phyloP scores from a whole-genome alignment of 306 rosid species.

The Dalbergia oliveri region DNA sequence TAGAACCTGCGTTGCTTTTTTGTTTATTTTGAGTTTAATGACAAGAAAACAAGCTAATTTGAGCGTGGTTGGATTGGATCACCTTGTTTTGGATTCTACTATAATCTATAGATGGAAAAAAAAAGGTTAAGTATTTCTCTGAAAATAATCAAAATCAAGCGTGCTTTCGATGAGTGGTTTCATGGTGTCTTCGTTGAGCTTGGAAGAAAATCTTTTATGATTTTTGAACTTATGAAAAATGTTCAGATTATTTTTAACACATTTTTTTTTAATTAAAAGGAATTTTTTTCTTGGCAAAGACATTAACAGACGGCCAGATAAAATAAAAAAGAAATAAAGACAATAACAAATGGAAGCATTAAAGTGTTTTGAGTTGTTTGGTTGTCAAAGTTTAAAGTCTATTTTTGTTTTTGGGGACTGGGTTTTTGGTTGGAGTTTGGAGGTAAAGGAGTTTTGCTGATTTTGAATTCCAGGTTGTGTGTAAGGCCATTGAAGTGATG shows the following conservation, averaged over 20 bases:
- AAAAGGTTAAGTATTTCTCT: not conserved
- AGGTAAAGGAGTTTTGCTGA: not conserved
- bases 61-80: not conserved
- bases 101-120: no score
- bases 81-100: no score
- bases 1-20: no score
- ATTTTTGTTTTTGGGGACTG: not conserved
- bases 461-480: conserved; percentile 65
- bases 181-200: not conserved
- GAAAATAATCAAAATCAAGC: not conserved
- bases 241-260: no score
- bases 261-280: not conserved
- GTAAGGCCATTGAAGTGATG: conserved; percentile 58
- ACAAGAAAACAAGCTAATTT: not conserved
- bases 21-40: not conserved
- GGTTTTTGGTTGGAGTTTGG: not conserved
- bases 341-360: not conserved
- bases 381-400: not conserved
- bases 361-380: not conserved
- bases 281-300: no score
- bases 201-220: no score
- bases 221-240: no score
- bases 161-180: not conserved
- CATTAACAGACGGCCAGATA: no score
- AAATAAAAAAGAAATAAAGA: no score